phyloP scores from a whole-genome alignment of 345 rosid genomes.

The Hypericum androsaemum region DNA sequence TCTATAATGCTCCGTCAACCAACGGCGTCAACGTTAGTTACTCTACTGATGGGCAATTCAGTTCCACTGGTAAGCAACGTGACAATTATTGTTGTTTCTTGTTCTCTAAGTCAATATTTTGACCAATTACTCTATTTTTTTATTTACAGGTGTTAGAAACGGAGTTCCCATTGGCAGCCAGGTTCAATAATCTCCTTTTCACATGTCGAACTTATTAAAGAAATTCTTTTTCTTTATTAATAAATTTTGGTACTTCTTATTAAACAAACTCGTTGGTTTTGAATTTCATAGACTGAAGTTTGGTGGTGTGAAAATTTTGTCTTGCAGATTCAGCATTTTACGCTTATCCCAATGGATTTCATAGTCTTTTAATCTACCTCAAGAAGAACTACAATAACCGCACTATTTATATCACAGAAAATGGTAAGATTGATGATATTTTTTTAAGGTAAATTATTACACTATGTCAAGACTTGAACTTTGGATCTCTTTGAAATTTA shows the following conservation, averaged over 20 bases:
- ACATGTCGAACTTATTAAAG: background rate
- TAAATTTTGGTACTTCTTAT: too few species aligned
- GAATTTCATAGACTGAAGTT: background rate
- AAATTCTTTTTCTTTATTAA: too few species aligned
- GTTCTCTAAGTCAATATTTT: background rate
- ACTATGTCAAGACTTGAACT: too few species aligned
- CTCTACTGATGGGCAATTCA: constrained; percentile 24
- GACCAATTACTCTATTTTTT: background rate
- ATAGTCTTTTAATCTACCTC: background rate
- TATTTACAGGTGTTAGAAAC: constrained; percentile 22
- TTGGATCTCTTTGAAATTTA: too few species aligned
- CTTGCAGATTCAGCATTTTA: background rate
- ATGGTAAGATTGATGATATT: too few species aligned
- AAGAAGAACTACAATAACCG: constrained; percentile 1
- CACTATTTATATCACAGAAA: background rate
- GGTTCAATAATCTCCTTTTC: constrained; percentile 12
- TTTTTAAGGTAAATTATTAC: too few species aligned
- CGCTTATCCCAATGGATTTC: constrained; percentile 1
- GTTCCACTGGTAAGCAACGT: constrained; percentile 13
- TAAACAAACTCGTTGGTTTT: background rate
- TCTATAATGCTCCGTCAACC: constrained; percentile 2
- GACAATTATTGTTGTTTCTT: background rate
- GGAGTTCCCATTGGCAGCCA: constrained; percentile 34
- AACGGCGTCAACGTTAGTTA: constrained; percentile 13
- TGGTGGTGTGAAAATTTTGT: background rate